These are phyloP conservation scores for Cucumis cinereus DNA, from an alignment of 306 rosid genomes.

Conservation along the genomic window DNA sequence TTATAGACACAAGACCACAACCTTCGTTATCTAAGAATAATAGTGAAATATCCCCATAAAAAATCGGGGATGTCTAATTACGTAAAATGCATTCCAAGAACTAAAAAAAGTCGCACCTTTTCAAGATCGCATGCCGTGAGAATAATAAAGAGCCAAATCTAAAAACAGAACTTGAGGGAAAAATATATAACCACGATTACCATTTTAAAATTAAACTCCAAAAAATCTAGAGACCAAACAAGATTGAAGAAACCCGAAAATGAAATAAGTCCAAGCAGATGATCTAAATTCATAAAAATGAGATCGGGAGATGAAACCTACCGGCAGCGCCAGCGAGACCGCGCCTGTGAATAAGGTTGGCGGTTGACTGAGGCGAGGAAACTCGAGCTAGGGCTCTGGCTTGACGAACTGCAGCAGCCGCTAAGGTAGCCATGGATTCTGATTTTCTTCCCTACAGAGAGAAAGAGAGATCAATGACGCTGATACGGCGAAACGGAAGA, in stretches of 20 bases:
- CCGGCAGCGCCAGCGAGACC: slow-evolving; percentile 86
- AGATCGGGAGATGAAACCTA: slow-evolving; percentile 9
- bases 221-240: neutral
- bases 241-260: neutral
- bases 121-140: neutral
- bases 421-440: slow-evolving; percentile 55
- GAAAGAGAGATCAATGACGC: slow-evolving; percentile 3
- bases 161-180: neutral
- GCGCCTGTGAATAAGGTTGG: slow-evolving; percentile 52
- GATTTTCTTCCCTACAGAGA: slow-evolving; percentile 10
- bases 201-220: neutral
- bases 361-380: slow-evolving; percentile 29
- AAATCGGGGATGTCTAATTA: neutral
- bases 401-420: slow-evolving; percentile 60
- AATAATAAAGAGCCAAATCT: neutral
- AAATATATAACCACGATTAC: neutral
- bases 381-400: slow-evolving; percentile 43
- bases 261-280: neutral
- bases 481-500: neutral
- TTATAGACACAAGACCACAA: neutral
- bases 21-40: neutral
- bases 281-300: neutral
- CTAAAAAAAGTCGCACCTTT: neutral
- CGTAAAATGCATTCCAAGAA: neutral
- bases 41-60: neutral